A percentile compares a stretch with the other conserved stretches of the same genome.
phyloP scores from a whole-genome alignment of 2,329 filamentous ascomycete genomes.

The Pseudonectria buxi region DNA sequence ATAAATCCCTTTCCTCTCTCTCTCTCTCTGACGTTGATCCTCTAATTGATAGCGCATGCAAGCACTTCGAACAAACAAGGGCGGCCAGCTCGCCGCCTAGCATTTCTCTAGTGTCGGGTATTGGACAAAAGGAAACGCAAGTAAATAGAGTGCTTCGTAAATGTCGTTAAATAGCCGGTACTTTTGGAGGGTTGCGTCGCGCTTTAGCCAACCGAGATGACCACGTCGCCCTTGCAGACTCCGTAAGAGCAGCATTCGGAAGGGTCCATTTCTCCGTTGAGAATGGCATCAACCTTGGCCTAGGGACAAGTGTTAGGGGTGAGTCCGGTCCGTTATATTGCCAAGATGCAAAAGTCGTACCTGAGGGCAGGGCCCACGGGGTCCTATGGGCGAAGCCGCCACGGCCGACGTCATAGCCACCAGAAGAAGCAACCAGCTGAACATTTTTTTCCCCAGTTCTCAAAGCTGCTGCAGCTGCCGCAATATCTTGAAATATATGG shows the following conservation, averaged over 20 bases:
- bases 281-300: constrained; percentile 35
- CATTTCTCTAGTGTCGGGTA: too few relatives aligned
- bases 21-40: too few relatives aligned
- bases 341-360: constrained; percentile 15
- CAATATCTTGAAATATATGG: too few relatives aligned
- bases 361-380: constrained; percentile 28
- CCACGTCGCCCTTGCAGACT: constrained; percentile 43
- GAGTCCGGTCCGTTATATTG: constrained; percentile 2
- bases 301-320: constrained; percentile 6
- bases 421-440: constrained; percentile 18
- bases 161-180: too few relatives aligned
- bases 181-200: too few relatives aligned
- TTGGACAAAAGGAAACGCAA: too few relatives aligned
- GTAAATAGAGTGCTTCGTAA: too few relatives aligned
- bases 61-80: too few relatives aligned
- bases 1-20: too few relatives aligned
- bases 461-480: too few relatives aligned
- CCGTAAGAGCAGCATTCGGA: constrained; percentile 50
- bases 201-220: constrained; percentile 34
- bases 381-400: constrained; percentile 23
- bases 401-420: constrained; percentile 13
- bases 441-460: constrained; percentile 1
- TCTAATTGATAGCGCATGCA: too few relatives aligned
- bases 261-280: constrained; percentile 40
- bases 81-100: too few relatives aligned